phyloP scores from a whole-genome alignment of 495 filamentous ascomycete species.

The Achaetomiella virescens region DNA sequence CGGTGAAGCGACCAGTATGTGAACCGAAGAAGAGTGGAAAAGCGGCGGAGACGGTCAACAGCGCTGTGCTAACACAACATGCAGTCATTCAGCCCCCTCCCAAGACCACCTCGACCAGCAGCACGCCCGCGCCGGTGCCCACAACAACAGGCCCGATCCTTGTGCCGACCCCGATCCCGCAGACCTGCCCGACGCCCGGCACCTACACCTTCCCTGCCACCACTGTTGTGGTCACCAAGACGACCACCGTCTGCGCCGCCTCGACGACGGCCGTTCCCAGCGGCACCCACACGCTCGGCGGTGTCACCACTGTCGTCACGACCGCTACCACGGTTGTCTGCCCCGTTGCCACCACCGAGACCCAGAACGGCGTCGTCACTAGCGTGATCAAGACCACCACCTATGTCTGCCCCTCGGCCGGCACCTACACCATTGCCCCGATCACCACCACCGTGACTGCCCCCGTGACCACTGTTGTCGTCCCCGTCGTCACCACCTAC shows the following conservation, averaged over 20 bases:
- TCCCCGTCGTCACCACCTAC: constrained; percentile 60
- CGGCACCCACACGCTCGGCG: constrained; percentile 67
- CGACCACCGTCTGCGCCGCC: constrained; percentile 61
- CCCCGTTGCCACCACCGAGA: constrained; percentile 64
- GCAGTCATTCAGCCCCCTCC: constrained; percentile 33
- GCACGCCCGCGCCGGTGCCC: constrained; percentile 8
- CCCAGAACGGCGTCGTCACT: constrained; percentile 57
- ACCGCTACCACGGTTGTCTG: constrained; percentile 65
- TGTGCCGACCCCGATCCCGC: constrained; percentile 60
- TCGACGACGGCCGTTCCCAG: constrained; percentile 55
- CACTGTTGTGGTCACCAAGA: constrained; percentile 60
- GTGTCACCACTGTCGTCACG: constrained; percentile 68
- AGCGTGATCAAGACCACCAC: constrained; percentile 66
- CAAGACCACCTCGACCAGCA: constrained; percentile 19
- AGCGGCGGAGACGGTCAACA: not conserved
- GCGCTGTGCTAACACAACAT: not conserved
- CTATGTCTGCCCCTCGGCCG: constrained; percentile 70
- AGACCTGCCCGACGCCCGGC: constrained; percentile 65
- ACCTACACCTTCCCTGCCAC: constrained; percentile 75
- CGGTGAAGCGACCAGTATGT: constrained; percentile 56
- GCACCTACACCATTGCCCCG: constrained; percentile 76
- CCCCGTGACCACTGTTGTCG: constrained; percentile 52
- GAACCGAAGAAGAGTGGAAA: not conserved
- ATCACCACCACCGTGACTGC: constrained; percentile 53
- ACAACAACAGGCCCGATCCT: constrained; percentile 28